These are phyloP conservation scores for Botryotinia convoluta DNA, from an alignment of 2,329 filamentous ascomycete species.

Conservation along the genomic window DNA sequence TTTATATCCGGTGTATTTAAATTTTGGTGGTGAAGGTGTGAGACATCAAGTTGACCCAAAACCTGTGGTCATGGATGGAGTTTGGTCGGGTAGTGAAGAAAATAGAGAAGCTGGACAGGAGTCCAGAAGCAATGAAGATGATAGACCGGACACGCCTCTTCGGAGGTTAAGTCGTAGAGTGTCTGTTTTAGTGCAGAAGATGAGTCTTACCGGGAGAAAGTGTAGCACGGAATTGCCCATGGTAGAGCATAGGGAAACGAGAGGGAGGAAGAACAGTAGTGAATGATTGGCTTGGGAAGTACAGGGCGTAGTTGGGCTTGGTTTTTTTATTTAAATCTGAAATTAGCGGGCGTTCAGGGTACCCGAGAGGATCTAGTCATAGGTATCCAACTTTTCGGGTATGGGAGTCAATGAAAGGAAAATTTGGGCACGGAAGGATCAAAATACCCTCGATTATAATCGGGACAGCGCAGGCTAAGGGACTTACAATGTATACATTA, in stretches of 20 bases:
- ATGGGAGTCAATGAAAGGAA: neutral
- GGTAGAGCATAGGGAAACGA: constrained; percentile 26
- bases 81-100: neutral
- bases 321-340: neutral
- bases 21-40: constrained; percentile 24
- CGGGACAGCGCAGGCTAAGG: neutral
- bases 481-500: neutral
- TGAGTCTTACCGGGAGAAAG: constrained; percentile 18
- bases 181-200: constrained; percentile 24
- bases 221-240: constrained; percentile 22
- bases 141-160: constrained; percentile 19
- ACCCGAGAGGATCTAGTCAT: neutral
- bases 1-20: constrained; percentile 35
- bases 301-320: neutral
- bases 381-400: neutral
- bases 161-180: constrained; percentile 24
- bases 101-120: neutral
- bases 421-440: neutral
- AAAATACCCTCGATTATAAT: neutral
- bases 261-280: neutral
- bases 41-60: constrained; percentile 32
- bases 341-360: constrained; percentile 1
- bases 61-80: neutral
- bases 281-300: neutral
- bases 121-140: neutral